Evolutionary conservation across 83 land plant genomes (phyloP), one percentile per base, ranked within the genome.

Genomic region (Diphasiastrum complanatum): DNA sequence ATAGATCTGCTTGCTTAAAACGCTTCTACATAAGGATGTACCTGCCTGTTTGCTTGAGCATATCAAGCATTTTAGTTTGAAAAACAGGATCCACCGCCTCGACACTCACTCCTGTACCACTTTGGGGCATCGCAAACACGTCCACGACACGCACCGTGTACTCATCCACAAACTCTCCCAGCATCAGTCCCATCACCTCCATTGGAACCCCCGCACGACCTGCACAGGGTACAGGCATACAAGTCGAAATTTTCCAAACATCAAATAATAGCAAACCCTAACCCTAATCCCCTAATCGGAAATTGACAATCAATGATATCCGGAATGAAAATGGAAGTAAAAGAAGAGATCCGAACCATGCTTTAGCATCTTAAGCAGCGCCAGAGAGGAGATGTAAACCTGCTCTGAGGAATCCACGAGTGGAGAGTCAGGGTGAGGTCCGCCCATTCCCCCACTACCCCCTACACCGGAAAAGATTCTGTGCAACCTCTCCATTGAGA

Each of bases 41-140:
- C 97, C 97, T 81, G 73, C 97, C 97, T 55, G 97, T 92, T 72
- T 92, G 97, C 74, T 92, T 92, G 36, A 92, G 95, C 97, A 92
- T 92, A 55, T 92, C 97, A 30, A 92, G 95, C 97, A 92, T 92
- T 50, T 92, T 92, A 0, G 97, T 89, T 71, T 92, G 97, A 64
- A 92, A 92, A 8, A 87, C 97, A 67, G 84, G 90, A 60, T 92
- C 97, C 20, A 92, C 97, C 20, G 97, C 97, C 69, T 91, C 97
- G 5, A 91, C 97, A 68, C 93, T 86, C 5, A 92, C 97, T 11
- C 97, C 97, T 36, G 97, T 92, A 30, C 97, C 97, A 52, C 97
- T 92, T 70, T 92, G 97, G n/a, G 97, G 97, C 97, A 92, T 92
- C 11, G 97, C 97, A 53, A 92, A 92, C 14, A 92, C 97, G 69